Evolutionary conservation across 2,329 filamentous ascomycete genomes (phyloP), one percentile per base, ranked within the genome.

Genomic region (Aquanectria penicillioides): DNA sequence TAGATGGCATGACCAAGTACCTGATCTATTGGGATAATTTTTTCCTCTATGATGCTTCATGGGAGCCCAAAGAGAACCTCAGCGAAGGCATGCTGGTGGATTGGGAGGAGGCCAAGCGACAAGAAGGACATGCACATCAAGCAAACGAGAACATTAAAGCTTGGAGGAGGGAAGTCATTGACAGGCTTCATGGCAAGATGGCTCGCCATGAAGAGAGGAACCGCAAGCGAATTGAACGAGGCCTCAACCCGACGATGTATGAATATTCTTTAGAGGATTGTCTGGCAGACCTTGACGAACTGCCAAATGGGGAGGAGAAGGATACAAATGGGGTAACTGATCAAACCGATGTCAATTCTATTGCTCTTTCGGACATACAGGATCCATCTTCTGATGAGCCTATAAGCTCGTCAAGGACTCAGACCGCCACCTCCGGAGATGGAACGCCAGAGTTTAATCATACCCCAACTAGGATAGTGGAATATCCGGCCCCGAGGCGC

Each of bases 11-110:
- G 18, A 52, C 53, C 3, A 63, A 61, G 38, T 80, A 74, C 56
- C 70, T 80, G 4, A 68, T 79, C 10, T 62, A 74, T 51, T 80
- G 78, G 78, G 68, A 73, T 17, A 72, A 71, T 2, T 79, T 68
- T 41, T 61, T 68, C 1, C 65, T 80, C 0, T 58, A 64, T 25
- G 70, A 74, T n/a, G 74, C 75, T 40, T 75, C 74, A 3, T 87
- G 84, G 84, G 84, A 87, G 62, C 82, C 84, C 0, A 62, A 69
- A 9, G 70, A 76, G 5, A 73, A 84, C 52, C 67, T 86, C 4
- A 73, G 72, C 0, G 61, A 70, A 2, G 73, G 73, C 0, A 69
- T 85, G 5, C 66, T 79, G 2, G 57, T 67, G 0, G 68, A 76
- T 3, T 86, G 84, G 84, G 69, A 76, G 44, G 68, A 74, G 22